Percentiles rank a stretch among this genome's conserved stretches.
Conservation (phyloP, 179 eudicot species). For the Silene vulgaris region DNA sequence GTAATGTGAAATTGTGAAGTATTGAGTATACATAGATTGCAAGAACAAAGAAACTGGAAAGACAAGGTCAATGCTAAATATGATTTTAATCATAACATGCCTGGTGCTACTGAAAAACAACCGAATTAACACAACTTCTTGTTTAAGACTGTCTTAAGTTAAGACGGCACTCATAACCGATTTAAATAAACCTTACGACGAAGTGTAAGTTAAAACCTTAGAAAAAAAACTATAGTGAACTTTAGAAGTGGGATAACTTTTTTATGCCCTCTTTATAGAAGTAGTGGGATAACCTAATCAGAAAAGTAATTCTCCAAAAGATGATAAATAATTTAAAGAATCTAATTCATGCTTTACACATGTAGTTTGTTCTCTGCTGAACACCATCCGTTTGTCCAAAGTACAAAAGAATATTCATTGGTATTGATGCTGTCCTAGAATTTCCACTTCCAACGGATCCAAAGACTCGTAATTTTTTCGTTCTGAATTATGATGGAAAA, state of each 20-base stretch:
- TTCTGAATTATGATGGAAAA: not conserved
- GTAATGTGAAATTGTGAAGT: too few relatives aligned
- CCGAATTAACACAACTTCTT: too few relatives aligned
- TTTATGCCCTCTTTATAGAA: not conserved
- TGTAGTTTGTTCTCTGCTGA: conserved; percentile 27
- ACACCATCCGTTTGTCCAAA: conserved; percentile 29
- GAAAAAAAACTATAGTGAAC: conserved; percentile 15
- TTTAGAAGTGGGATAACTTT: conserved; percentile 27
- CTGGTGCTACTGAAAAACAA: too few relatives aligned
- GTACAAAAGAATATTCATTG: conserved; percentile 19
- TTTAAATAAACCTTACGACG: too few relatives aligned
- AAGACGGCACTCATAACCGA: too few relatives aligned
- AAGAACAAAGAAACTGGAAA: too few relatives aligned
- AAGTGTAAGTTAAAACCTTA: too few relatives aligned
- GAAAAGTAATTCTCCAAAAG: conserved; percentile 24
- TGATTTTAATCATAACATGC: too few relatives aligned
- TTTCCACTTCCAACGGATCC: not conserved
- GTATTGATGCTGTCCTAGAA: conserved; percentile 10
- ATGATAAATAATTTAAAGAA: conserved; percentile 27
- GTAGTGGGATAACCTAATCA: conserved; percentile 29
- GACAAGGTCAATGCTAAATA: too few relatives aligned
- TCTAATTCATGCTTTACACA: conserved; percentile 28
- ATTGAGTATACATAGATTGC: too few relatives aligned
- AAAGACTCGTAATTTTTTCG: not conserved
- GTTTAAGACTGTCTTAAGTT: too few relatives aligned